Base-by-base conservation (phyloP, 805 yeast genomes). In the Kodamaea laetipori region DNA sequence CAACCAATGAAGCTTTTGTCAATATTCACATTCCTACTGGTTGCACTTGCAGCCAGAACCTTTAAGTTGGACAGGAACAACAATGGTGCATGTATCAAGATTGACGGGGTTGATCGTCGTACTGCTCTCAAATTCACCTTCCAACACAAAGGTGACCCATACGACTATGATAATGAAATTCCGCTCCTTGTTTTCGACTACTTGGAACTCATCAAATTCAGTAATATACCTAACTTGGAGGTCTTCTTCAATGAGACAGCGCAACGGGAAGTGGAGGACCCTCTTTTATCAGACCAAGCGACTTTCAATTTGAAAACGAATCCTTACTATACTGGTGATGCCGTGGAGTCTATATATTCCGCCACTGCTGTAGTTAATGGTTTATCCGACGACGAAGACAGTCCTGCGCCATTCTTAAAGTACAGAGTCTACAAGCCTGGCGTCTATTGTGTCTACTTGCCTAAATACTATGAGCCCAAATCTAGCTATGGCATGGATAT, bases 391-490 rank as follows among this genome's bases (percentile, higher is more conserved):
- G 46, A 24, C 9, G 42, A 38, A 12, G 39, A 33, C 30, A 12
- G 37, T 27, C 25, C 24, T 6, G 24, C 6, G 8, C 24, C 24
- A 8, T 6, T 21, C 8, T 13, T 30, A 7, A n/a, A 19, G 26
- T 44, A 44, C 41, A 25, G 33, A 12, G 39, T 48, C 25, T 18
- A 34, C 2, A 11, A 13, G 9, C 38, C 40, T 2, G 49, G 52
- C 10, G 43, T 38, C 16, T 48, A 48, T 46, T 48, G 52, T 40
- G 36, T 48, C 36, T 48, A 48, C 38, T 13, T 45, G 25, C 52
- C 52, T 8, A 32, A 45, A 9, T 45, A 43, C 37, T 23, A 13
- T 18, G 34, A 23, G 26, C 18, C 8, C 19, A 13, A 11, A 39
- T 38, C 30, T 6, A 34, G 13, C 11, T 25, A 26, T 15, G 34